phyloP scores from a whole-genome alignment of 2,329 filamentous ascomycete genomes.

The Penicillium sclerotiorum region DNA sequence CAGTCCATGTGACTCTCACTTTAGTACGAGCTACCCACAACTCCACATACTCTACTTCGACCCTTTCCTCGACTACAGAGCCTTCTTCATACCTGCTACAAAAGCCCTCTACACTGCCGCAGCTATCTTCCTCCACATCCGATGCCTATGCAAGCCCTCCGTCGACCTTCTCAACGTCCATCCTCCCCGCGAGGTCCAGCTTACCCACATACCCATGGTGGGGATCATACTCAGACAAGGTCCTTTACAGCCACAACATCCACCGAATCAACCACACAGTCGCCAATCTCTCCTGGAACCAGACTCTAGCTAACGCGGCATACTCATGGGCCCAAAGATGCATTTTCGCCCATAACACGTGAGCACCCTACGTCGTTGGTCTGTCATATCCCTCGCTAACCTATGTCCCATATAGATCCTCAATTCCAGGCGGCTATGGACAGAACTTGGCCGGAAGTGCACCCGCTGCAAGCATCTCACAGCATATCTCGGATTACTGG shows the following conservation, averaged over 20 bases:
- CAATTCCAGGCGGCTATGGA: background rate
- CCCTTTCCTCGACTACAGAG: too few relatives aligned
- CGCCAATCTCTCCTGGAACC: background rate
- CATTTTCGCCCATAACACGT: background rate
- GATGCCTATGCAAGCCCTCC: too few relatives aligned
- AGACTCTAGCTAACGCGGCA: background rate
- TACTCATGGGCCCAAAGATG: background rate
- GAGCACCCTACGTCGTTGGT: background rate
- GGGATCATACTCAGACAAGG: background rate
- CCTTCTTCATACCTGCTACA: too few relatives aligned
- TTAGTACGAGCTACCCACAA: too few relatives aligned
- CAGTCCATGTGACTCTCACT: too few relatives aligned
- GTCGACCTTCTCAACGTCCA: background rate
- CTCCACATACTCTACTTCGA: too few relatives aligned
- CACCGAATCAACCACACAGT: background rate
- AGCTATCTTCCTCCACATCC: too few relatives aligned
- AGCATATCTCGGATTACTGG: background rate
- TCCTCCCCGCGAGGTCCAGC: too few relatives aligned
- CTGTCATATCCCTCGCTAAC: background rate
- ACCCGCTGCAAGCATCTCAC: background rate
- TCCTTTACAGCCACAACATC: constrained; percentile 1
- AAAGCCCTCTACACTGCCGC: too few relatives aligned
- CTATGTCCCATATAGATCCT: background rate
- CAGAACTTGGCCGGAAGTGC: background rate
- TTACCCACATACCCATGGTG: background rate